These are phyloP conservation scores for Leptographium wingfieldii DNA, from an alignment of 2,329 filamentous ascomycete species.

Conservation along the genomic window DNA sequence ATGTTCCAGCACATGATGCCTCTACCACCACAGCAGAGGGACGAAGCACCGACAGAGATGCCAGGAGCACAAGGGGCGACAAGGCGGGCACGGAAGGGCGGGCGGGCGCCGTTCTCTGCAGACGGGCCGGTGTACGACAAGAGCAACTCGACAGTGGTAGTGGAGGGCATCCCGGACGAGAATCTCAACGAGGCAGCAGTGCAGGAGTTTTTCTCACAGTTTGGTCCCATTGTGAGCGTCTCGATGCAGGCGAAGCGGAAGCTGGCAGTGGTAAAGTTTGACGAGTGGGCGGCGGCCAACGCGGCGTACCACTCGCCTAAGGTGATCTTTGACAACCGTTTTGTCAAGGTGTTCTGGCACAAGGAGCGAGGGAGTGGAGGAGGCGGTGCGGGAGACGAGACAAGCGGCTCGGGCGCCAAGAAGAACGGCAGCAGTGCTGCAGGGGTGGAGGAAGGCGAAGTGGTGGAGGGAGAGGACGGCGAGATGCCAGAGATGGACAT, in stretches of 20 bases:
- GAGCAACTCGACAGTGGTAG: conserved; percentile 55
- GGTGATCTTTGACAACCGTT: conserved; percentile 72
- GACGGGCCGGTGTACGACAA: conserved; percentile 50
- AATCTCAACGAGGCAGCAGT: conserved; percentile 53
- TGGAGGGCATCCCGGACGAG: conserved; percentile 67
- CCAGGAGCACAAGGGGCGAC: neutral
- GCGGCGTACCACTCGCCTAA: conserved; percentile 66
- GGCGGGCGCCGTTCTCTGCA: conserved; percentile 48
- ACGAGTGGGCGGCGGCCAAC: conserved; percentile 51
- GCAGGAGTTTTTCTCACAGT: conserved; percentile 57
- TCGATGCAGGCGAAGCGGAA: conserved; percentile 54
- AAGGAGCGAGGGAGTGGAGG: conserved; percentile 33
- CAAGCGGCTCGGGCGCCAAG: conserved; percentile 7
- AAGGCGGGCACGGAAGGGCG: conserved; percentile 16
- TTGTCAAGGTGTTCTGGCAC: conserved; percentile 75
- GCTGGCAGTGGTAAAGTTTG: conserved; percentile 57
- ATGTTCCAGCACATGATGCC: neutral
- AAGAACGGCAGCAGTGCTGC: neutral
- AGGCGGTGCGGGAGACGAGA: conserved; percentile 8
- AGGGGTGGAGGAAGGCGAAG: neutral
- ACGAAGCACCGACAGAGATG: neutral
- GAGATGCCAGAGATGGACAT: conserved; percentile 48
- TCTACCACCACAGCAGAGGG: neutral
- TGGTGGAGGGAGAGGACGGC: neutral
- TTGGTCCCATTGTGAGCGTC: conserved; percentile 53